phyloP scores from a whole-genome alignment of 1,284 basidiomycete genomes.

The Tylopilus orsonianus region DNA sequence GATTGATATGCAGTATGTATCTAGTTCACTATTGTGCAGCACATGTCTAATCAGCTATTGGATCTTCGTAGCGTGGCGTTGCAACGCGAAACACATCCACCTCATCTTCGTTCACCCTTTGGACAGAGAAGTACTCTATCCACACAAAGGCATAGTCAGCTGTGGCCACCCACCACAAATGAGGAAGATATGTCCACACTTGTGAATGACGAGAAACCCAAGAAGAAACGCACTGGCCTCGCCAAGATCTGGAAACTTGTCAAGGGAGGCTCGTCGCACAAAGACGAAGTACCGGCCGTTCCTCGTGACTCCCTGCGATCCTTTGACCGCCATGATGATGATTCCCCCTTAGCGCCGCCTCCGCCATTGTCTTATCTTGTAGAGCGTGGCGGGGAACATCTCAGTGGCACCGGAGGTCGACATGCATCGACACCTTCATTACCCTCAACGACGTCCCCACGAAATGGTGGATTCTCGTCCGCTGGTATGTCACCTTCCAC shows the following conservation, averaged over 20 bases:
- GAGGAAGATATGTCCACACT: slow-evolving; percentile 31
- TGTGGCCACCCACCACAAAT: slow-evolving; percentile 49
- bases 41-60: slow-evolving; percentile 11
- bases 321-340: slow-evolving; percentile 56
- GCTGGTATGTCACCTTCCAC: slow-evolving; percentile 67
- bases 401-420: slow-evolving; percentile 40
- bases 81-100: slow-evolving; percentile 58
- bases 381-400: slow-evolving; percentile 54
- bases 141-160: slow-evolving; percentile 51
- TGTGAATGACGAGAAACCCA: slow-evolving; percentile 38
- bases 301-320: slow-evolving; percentile 34
- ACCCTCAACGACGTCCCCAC: slow-evolving; percentile 57
- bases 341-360: slow-evolving; percentile 77
- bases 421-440: slow-evolving; percentile 70
- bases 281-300: slow-evolving; percentile 23
- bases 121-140: slow-evolving; percentile 42
- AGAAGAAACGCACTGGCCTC: slow-evolving; percentile 78
- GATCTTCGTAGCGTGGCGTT: slow-evolving; percentile 62
- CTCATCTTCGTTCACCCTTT: slow-evolving; percentile 41
- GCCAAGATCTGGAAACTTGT: slow-evolving; percentile 84
- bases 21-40: slow-evolving; percentile 3
- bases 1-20: slow-evolving; percentile 90
- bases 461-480: slow-evolving; percentile 46
- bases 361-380: slow-evolving; percentile 85
- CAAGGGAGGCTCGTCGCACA: slow-evolving; percentile 53